Conservation (phyloP, 345 rosid genomes). For the sweet orange (Citrus sinensis) region DNA sequence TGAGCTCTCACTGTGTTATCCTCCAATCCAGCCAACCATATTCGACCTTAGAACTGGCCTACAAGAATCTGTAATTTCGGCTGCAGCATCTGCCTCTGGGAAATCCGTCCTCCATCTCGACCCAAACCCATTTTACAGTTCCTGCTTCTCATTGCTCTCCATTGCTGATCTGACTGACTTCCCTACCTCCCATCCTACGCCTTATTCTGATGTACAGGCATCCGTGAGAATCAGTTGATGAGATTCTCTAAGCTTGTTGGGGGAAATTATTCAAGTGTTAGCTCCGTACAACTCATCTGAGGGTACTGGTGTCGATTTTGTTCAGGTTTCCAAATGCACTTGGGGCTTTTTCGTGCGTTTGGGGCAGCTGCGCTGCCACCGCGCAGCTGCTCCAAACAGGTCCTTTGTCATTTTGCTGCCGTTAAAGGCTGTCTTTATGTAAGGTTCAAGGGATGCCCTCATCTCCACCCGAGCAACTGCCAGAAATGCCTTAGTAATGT, state of each 20-base stretch:
- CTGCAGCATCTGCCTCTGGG: slow-evolving; percentile 63
- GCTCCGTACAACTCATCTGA: neutral
- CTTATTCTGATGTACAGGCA: slow-evolving; percentile 58
- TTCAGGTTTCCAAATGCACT: slow-evolving; percentile 65
- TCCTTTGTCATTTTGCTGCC: slow-evolving; percentile 73
- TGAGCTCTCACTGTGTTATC: slow-evolving; percentile 47
- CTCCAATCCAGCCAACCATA: slow-evolving; percentile 64
- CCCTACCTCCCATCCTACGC: slow-evolving; percentile 43
- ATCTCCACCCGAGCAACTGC: slow-evolving; percentile 25
- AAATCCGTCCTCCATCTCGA: slow-evolving; percentile 83
- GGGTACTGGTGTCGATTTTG: neutral
- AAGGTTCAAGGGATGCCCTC: slow-evolving; percentile 29
- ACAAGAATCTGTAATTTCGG: slow-evolving; percentile 57
- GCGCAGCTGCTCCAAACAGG: too few relatives aligned
- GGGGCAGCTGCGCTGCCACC: too few relatives aligned
- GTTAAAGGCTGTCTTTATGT: slow-evolving; percentile 86
- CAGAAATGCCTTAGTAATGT: slow-evolving; percentile 3
- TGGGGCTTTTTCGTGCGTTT: slow-evolving; percentile 40
- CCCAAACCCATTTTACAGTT: slow-evolving; percentile 80
- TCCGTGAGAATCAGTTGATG: slow-evolving; percentile 57
- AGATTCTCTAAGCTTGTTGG: slow-evolving; percentile 77
- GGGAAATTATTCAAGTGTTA: neutral
- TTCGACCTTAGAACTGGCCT: slow-evolving; percentile 82
- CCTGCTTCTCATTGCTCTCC: slow-evolving; percentile 71
- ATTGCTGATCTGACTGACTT: slow-evolving; percentile 59